Base-by-base conservation (phyloP, 169 alveolate species). In the Plasmodium inui region DNA sequence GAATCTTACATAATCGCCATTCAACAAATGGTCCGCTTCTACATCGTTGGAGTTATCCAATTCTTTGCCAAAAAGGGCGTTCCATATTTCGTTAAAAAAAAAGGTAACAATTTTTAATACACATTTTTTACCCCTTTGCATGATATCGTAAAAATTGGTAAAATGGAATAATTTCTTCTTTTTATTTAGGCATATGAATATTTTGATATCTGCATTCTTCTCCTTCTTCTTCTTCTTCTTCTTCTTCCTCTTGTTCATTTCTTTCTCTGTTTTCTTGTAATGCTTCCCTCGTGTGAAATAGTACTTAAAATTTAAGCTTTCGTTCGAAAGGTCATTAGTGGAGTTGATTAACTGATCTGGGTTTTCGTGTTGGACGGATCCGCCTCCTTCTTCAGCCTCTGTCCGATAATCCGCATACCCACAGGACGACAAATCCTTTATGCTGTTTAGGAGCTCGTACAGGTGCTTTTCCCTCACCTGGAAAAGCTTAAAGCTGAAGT, bases 381-480 rank as follows among this genome's bases (percentile, higher is more conserved):
- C 82, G 8, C 72, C 39, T 1, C 53, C 34, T 32, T 57, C 79
- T 26, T 34, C 39, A 30, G 34, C 78, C 76, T 50, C 19, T 71
- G 50, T 34, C 14, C 74, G 30, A 50, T 41, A 19, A 34, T 39
- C 34, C 19, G 61, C 73, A 81, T 76, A 12, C 34, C 28, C 19
- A 61, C 92, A 86, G 28, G 85, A 55, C n/a, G 80, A 9, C 55
- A 79, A 53, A 19, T 80, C 73, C 32, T 81, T 67, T 50, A 81
- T 91, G 44, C 39, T 82, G n/a, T 80, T 37, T 14, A 91, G 37
- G 53, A 72, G 32, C 84, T 91, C 95, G 61, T 91, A 34, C 32
- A 91, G 73, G 84, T 91, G 95, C 78, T 91, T 91, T 70, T 91
- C 95, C 46, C 76, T 81, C 37, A 78, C 95, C 82, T 91, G 95